Base-by-base conservation (phyloP, 345 rosid species). In the Microthlaspi erraticum region DNA sequence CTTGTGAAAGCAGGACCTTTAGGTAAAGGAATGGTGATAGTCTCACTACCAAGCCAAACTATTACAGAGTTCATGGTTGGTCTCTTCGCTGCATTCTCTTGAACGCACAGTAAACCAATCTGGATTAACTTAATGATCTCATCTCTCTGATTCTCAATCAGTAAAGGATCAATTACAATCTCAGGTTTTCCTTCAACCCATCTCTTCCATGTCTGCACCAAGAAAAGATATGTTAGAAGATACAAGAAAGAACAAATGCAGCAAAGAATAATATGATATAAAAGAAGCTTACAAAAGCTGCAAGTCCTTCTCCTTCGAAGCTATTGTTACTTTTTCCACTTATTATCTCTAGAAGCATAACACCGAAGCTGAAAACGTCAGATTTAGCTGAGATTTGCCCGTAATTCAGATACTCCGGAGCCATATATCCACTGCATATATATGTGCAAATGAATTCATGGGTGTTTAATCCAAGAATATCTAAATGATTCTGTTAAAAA, bases 371-470 rank as follows among this genome's bases (percentile, higher is more conserved):
- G 62, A 74, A 83, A 18, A 81, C 80, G 12, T 83, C 80, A 4
- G 78, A 75, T 41, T 78, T 85, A 23, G 70, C 68, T 64, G 87
- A 85, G 61, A 83, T 73, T 8, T 60, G 74, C 3, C 84, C 87
- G 0, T 68, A 67, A 55, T 60, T 69, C 3, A 38, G 33, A 16
- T 83, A 83, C 49, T 83, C 87, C 0, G 82, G 86, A 60, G 84
- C 87, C 83, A 83, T 86, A 39, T 82, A 83, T n/a, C 90, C 86
- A 46, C 86, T 83, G 29, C 66, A 72, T 37, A 12, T 16, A 68
- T 10, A n/a, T 31, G 8, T 31, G 19, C 57, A 54, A 36, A 7
- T 31, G 42, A 14, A 32, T 41, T 29, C 2, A 17, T 37, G 23
- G n/a, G n/a, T n/a, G n/a, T n/a, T n/a, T n/a, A n/a, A n/a, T 64